phyloP scores from a whole-genome alignment of 768 basidiomycete genomes.

The Cystobasidiopsis lactophilus region DNA sequence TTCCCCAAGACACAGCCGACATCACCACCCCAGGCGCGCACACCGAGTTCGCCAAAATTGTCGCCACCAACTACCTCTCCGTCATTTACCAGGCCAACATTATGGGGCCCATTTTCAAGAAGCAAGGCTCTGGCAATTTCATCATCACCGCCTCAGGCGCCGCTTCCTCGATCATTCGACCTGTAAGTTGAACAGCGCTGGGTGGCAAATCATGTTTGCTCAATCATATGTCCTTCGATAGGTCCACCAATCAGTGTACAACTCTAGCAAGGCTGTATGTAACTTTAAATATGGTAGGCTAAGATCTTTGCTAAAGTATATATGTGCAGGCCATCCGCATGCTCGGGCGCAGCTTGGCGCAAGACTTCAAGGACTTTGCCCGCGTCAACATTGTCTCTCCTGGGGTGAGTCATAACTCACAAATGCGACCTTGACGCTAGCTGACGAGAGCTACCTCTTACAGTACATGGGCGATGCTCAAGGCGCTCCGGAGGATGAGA shows the following conservation, averaged over 20 bases:
- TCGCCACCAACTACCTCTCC: not conserved
- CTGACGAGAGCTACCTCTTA: not conserved
- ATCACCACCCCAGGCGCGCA: not conserved
- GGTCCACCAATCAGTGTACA: not conserved
- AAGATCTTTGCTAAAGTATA: constrained; percentile 24
- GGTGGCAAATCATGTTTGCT: not conserved
- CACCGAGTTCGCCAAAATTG: not conserved
- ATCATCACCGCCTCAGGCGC: constrained; percentile 15
- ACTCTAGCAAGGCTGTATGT: not conserved
- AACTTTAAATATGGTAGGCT: constrained; percentile 20
- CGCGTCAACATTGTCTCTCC: constrained; percentile 21
- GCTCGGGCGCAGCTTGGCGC: too few species aligned
- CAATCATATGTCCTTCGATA: too few species aligned
- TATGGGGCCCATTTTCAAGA: constrained; percentile 13
- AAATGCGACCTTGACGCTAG: not conserved
- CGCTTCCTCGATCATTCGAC: constrained; percentile 12
- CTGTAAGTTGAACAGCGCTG: constrained; percentile 4
- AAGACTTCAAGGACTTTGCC: constrained; percentile 24
- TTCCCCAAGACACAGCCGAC: constrained; percentile 6
- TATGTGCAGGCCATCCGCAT: constrained; percentile 22
- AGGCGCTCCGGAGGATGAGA: not conserved
- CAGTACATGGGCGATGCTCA: not conserved
- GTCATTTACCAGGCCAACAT: constrained; percentile 5
- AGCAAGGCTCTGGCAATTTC: constrained; percentile 16
- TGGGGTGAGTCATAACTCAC: not conserved